Evolutionary conservation across 2,329 filamentous ascomycete genomes (phyloP), one percentile per base, ranked within the genome.

Genomic region (Kalaharituber pfeilii): DNA sequence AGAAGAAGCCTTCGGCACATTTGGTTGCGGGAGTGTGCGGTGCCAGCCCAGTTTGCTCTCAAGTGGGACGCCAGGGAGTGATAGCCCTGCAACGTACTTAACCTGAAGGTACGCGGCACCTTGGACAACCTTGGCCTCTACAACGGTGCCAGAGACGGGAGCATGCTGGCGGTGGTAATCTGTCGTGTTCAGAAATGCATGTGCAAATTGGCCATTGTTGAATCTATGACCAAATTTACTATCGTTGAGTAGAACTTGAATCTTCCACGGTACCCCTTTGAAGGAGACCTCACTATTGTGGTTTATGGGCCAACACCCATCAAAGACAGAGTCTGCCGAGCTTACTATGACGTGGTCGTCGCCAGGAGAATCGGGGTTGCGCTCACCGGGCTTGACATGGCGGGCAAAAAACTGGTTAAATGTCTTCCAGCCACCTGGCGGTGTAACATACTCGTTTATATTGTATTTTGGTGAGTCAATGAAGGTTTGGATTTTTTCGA

Each of bases 101-200:
- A 70, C 67, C 53, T 71, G 65, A 4, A 72, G 62, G 51, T 70
- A 71, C 7, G 64, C 66, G 4, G 62, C 57, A 1, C 66, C 69
- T n/a, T 64, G 61, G 33, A 72, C 69, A 39, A 67, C 65, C 49
- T 66, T 65, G 2, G 67, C 66, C 45, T 69, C 67, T 6, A 69
- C 29, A 1, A 72, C 66, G 9, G 45, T 67, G 8, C 70, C 70
- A 0, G 60, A 57, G 9, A 72, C 65, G 2, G 70, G 69, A 0
- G 69, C 65, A 51, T 72, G 70, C 53, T 69, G 66, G 5, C 69
- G 67, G 50, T 71, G 70, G 59, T 72, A 72, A 56, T 72, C 69
- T 52, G 60, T 65, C 0, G 67, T 63, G 28, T 65, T 66, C 13
- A 72, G 63, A 59, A 72, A 72, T 1, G 66, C 62, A 50, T 72